Base-by-base conservation (phyloP, 2,329 filamentous ascomycete genomes). In the Pyricularia sp. region DNA sequence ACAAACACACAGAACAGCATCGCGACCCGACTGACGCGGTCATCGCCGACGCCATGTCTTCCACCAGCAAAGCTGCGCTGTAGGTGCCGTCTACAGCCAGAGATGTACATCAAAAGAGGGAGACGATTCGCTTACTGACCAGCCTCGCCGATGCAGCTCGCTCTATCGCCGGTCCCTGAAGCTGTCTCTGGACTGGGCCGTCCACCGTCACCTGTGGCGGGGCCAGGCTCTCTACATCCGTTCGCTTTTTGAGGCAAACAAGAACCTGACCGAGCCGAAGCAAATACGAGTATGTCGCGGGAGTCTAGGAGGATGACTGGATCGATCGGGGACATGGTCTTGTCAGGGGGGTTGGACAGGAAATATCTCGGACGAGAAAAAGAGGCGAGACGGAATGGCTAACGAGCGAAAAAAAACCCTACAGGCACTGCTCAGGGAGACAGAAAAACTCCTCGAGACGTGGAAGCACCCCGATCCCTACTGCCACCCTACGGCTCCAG, bases 401-500 rank as follows among this genome's bases (percentile, higher is more conserved):
- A 9, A 24, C 53, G 10, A 16, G 53, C 10, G n/a, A 57, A 10
- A 57, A 24, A 57, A 26, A 16, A 57, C 26, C 22, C 22, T n/a
- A 22, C 53, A 57, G 94, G 86, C 86, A 62, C 78, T 99, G 66
- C 83, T 97, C 69, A 85, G 87, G 67, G 92, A 97, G 78, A 93
- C 94, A 4, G 93, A 97, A 77, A 88, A 88, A 70, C 75, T 97
- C 66, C 80, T 99, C 68, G 86, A 94, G 72, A 90, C 88, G 76
- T 99, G 93, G 93, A 97, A 97, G 79, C 94, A 99, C 74, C 94
- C 94, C 3, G 94, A 99, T 75, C 93, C 94, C 35, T 97, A 96
- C 75, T 82, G 85, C 70, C 85, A 88, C 69, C 94, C 94, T 16
- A 96, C 91, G 57, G 93, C 94, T 53, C 94, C 94, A 12, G 94